Conservation (phyloP, 2,329 filamentous ascomycete species). For the Tolypocladium guangdongense region DNA sequence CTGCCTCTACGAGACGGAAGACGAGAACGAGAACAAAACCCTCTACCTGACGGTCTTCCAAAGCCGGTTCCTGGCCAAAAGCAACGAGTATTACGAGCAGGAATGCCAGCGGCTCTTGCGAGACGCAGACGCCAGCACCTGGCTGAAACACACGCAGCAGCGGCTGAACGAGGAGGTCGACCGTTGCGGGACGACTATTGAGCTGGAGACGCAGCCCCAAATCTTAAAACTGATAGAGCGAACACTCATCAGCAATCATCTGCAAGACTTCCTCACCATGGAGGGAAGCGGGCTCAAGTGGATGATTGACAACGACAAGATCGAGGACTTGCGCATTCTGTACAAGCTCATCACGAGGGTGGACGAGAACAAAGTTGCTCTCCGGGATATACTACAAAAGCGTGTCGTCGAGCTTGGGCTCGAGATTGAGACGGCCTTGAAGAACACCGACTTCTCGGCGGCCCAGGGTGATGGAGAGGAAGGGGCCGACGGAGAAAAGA, state of each 20-base stretch:
- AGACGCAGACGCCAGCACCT: slow-evolving; percentile 69
- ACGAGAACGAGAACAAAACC: slow-evolving; percentile 67
- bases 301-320: slow-evolving; percentile 85
- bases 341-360: slow-evolving; percentile 72
- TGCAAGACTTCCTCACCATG: slow-evolving; percentile 72
- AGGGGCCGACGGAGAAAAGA: slow-evolving; percentile 29
- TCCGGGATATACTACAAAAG: slow-evolving; percentile 60
- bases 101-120: slow-evolving; percentile 68
- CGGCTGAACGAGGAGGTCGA: slow-evolving; percentile 72
- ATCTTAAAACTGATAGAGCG: slow-evolving; percentile 70
- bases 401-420: slow-evolving; percentile 70
- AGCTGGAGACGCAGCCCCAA: slow-evolving; percentile 58
- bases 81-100: slow-evolving; percentile 59
- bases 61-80: slow-evolving; percentile 60
- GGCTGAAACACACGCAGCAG: slow-evolving; percentile 64
- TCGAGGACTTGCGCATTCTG: slow-evolving; percentile 68
- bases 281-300: slow-evolving; percentile 73
- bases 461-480: slow-evolving; percentile 33
- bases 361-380: slow-evolving; percentile 58
- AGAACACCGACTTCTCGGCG: slow-evolving; percentile 42
- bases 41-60: slow-evolving; percentile 82
- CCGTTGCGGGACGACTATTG: slow-evolving; percentile 73
- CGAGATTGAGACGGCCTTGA: slow-evolving; percentile 64
- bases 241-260: slow-evolving; percentile 65
- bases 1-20: slow-evolving; percentile 69